These are phyloP conservation scores for Aspergillus jensenii DNA, from an alignment of 2,329 filamentous ascomycete genomes.

Conservation along the genomic window DNA sequence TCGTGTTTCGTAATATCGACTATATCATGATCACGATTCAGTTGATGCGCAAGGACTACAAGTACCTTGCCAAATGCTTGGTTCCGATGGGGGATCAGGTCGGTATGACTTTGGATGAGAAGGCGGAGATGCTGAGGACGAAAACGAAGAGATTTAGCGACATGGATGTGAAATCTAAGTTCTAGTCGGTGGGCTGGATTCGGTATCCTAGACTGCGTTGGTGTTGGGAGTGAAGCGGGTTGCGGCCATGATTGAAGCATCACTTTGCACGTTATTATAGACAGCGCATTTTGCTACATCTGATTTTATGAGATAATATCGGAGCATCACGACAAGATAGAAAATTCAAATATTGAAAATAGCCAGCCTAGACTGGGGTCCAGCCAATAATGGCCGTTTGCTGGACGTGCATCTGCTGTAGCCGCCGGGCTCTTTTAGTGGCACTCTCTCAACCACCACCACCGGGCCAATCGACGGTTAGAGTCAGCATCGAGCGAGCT, in stretches of 20 bases:
- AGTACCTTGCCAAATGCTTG: conserved; percentile 65
- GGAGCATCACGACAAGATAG: not conserved
- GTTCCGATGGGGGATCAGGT: conserved; percentile 75
- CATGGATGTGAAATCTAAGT: conserved; percentile 16
- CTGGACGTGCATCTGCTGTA: not conserved
- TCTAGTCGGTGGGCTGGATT: not conserved
- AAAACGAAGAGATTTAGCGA: conserved; percentile 62
- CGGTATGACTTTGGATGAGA: conserved; percentile 62
- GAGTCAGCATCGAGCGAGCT: not conserved
- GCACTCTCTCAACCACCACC: not conserved
- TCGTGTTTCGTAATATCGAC: conserved; percentile 80
- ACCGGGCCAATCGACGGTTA: not conserved
- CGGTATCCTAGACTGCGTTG: not conserved
- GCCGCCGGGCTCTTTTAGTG: conserved; percentile 6
- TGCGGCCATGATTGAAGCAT: not conserved
- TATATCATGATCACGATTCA: conserved; percentile 73
- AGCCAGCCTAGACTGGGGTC: not conserved
- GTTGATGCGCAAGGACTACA: conserved; percentile 70
- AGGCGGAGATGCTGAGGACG: conserved; percentile 60
- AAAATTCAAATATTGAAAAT: not conserved
- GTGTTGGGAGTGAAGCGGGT: not conserved
- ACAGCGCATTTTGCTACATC: not conserved
- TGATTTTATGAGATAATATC: not conserved
- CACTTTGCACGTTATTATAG: not conserved
- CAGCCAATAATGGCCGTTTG: not conserved